Percentiles rank a stretch among this genome's conserved stretches.
These are phyloP conservation scores for Aegle marmelos DNA, from an alignment of 345 rosid species.

Conservation along the genomic window DNA sequence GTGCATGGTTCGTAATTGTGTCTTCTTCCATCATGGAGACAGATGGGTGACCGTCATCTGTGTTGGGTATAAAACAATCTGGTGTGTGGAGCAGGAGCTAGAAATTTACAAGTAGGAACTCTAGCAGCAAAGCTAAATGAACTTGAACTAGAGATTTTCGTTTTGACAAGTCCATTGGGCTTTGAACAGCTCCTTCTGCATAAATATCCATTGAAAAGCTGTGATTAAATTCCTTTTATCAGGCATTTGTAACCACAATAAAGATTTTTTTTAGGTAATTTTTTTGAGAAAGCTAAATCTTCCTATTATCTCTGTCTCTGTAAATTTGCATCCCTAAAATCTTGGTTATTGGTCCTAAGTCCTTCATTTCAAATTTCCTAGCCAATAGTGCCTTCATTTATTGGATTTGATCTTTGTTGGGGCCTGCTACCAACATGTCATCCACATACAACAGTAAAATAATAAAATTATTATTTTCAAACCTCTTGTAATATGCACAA, in stretches of 20 bases:
- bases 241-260: background rate
- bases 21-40: conserved; percentile 32
- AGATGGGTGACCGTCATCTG: conserved; percentile 47
- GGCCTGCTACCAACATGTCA: too few species aligned
- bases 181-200: conserved; percentile 35
- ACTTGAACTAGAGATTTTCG: conserved; percentile 18
- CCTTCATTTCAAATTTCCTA: too few species aligned
- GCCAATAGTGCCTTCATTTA: too few species aligned
- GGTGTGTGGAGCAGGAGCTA: conserved; percentile 2
- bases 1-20: conserved; percentile 15
- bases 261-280: too few species aligned
- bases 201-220: conserved; percentile 1
- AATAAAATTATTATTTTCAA: too few species aligned
- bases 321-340: too few species aligned
- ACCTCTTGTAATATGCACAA: too few species aligned
- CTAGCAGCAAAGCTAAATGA: conserved; percentile 20
- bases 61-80: conserved; percentile 36
- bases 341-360: too few species aligned
- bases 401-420: too few species aligned
- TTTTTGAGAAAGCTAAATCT: too few species aligned
- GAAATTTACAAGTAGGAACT: conserved; percentile 9
- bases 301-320: too few species aligned
- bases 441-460: too few species aligned
- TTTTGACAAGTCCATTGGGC: conserved; percentile 18
- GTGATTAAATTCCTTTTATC: background rate